Evolutionary conservation across 2,329 filamentous ascomycete species (phyloP).

Genomic region (Phoma herbarum): DNA sequence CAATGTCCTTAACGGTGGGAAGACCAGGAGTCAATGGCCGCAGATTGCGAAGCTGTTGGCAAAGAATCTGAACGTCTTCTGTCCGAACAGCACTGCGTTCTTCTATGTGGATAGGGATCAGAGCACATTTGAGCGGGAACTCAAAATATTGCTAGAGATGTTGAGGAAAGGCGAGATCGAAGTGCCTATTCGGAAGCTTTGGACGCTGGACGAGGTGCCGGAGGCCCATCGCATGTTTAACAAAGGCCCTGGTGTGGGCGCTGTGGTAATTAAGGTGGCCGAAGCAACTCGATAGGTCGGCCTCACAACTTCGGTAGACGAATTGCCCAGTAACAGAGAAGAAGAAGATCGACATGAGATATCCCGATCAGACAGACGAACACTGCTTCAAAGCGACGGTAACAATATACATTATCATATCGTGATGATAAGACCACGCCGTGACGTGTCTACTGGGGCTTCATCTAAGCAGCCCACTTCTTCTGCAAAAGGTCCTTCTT

Average conservation of each 20-base stretch:
- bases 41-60: constrained; percentile 38
- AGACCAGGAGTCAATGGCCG: constrained; percentile 27
- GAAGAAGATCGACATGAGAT: no score
- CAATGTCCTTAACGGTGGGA: constrained; percentile 32
- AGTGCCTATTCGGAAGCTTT: constrained; percentile 40
- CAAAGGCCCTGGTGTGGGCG: constrained; percentile 36
- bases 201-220: constrained; percentile 39
- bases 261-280: constrained; percentile 37
- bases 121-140: constrained; percentile 38
- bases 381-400: not conserved
- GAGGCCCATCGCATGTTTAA: constrained; percentile 41
- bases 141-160: constrained; percentile 33
- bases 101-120: constrained; percentile 40
- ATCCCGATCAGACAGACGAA: no score
- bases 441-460: not conserved
- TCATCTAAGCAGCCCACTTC: constrained; percentile 21
- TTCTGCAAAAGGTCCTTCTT: constrained; percentile 39
- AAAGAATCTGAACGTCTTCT: constrained; percentile 35
- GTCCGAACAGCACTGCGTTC: constrained; percentile 37
- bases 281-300: no score
- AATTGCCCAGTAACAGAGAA: no score
- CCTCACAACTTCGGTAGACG: no score
- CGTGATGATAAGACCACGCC: not conserved
- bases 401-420: not conserved
- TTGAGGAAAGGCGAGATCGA: constrained; percentile 31